Conservation (phyloP, 192 early-diverging fungal genomes). For the Lunasporangiospora selenospora region DNA sequence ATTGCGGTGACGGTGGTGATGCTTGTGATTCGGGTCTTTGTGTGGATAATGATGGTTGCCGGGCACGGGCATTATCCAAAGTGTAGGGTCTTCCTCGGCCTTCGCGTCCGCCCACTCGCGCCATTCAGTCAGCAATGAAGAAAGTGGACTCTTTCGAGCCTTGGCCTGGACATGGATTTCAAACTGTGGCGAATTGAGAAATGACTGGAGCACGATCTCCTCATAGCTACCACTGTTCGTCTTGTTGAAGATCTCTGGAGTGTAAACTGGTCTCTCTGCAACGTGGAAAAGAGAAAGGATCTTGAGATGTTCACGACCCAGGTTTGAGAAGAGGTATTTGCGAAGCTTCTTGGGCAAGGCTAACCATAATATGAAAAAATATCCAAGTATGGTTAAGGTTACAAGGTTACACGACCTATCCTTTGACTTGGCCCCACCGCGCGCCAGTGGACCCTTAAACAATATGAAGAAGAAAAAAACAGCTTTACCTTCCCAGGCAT, state of each 20-base stretch:
- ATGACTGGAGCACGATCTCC: conserved; percentile 17
- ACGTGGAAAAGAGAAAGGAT: conserved; percentile 31
- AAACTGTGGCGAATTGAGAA: conserved; percentile 15
- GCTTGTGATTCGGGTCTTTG: conserved; percentile 9
- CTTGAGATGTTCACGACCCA: conserved; percentile 33
- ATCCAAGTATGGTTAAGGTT: too few relatives aligned
- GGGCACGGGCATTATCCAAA: neutral
- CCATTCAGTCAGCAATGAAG: neutral
- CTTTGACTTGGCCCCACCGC: too few relatives aligned
- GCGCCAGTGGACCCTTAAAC: too few relatives aligned
- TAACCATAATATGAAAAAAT: neutral
- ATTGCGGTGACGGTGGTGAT: conserved; percentile 7
- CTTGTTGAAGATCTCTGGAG: conserved; percentile 28
- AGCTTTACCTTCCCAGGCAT: conserved; percentile 27
- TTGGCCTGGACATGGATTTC: conserved; percentile 18
- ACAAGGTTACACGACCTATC: too few relatives aligned
- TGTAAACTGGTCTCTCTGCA: conserved; percentile 20
- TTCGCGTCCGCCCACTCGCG: neutral
- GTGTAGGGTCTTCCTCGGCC: neutral
- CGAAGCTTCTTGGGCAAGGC: conserved; percentile 15
- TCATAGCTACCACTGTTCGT: conserved; percentile 10
- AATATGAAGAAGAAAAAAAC: too few relatives aligned
- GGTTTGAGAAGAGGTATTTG: conserved; percentile 22
- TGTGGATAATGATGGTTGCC: conserved; percentile 13
- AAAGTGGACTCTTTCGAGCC: neutral